These are phyloP conservation scores for Diutina pseudorugosa DNA, from an alignment of 1,139 yeast species.

Conservation along the genomic window DNA sequence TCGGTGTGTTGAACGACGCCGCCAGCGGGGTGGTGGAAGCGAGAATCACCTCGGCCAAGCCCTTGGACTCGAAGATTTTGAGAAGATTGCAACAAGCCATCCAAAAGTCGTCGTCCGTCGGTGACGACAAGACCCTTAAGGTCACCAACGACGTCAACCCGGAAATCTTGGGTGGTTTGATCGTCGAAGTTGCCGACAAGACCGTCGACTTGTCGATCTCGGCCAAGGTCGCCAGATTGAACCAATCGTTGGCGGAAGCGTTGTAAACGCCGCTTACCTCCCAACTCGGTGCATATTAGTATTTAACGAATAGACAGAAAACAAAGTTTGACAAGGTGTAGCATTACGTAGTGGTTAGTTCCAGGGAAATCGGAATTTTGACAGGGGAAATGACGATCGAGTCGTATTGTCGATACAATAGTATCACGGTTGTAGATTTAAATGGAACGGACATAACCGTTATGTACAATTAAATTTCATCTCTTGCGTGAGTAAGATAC, in stretches of 20 bases:
- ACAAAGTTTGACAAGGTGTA: neutral
- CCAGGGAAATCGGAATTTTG: too few relatives aligned
- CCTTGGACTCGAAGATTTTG: constrained; percentile 74
- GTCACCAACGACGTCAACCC: constrained; percentile 76
- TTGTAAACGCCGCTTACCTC: constrained; percentile 38
- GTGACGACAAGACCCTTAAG: constrained; percentile 76
- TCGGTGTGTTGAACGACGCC: constrained; percentile 72
- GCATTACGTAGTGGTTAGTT: too few relatives aligned
- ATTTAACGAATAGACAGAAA: constrained; percentile 2
- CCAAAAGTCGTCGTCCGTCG: constrained; percentile 68
- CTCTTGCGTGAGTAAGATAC: too few relatives aligned
- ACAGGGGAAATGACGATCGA: too few relatives aligned
- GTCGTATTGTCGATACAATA: too few relatives aligned
- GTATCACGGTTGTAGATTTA: too few relatives aligned
- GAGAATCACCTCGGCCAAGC: constrained; percentile 77
- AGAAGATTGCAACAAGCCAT: constrained; percentile 73
- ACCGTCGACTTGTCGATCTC: constrained; percentile 90
- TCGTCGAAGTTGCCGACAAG: constrained; percentile 94
- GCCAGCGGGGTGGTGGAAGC: constrained; percentile 90
- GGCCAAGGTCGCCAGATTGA: constrained; percentile 75
- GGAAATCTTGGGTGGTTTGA: constrained; percentile 88
- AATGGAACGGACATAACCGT: too few relatives aligned
- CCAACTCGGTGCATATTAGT: neutral
- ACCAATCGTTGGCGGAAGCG: constrained; percentile 78
- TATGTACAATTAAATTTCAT: too few relatives aligned